These are phyloP conservation scores for Bipolaris cookei DNA, from an alignment of 2,329 filamentous ascomycete genomes.

Conservation along the genomic window DNA sequence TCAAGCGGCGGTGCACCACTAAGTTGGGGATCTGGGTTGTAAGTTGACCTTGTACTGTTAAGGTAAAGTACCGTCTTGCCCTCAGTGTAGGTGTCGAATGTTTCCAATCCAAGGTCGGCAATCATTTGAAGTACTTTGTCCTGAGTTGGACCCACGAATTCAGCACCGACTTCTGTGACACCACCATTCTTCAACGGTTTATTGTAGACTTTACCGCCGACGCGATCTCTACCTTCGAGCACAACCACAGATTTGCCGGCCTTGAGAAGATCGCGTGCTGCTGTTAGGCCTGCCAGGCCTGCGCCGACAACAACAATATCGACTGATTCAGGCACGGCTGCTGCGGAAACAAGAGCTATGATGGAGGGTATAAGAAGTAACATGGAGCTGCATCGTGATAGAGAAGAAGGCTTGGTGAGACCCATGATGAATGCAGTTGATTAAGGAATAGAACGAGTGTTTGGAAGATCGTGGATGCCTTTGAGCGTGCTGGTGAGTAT, in stretches of 20 bases:
- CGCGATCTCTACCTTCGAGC: slow-evolving; percentile 58
- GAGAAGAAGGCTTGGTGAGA: background rate
- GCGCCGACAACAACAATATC: slow-evolving; percentile 54
- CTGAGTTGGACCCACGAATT: slow-evolving; percentile 34
- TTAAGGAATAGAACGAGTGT: background rate
- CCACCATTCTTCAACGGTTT: slow-evolving; percentile 25
- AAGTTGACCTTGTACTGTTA: slow-evolving; percentile 17
- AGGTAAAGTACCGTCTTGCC: slow-evolving; percentile 26
- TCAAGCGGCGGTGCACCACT: slow-evolving; percentile 23
- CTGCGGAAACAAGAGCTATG: background rate
- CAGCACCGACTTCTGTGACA: slow-evolving; percentile 31
- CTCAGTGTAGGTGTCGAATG: slow-evolving; percentile 23
- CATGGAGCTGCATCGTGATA: background rate
- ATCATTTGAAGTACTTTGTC: slow-evolving; percentile 27
- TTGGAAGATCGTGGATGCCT: too few relatives aligned
- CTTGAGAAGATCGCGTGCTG: slow-evolving; percentile 45
- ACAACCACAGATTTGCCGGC: slow-evolving; percentile 53
- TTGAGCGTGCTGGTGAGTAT: too few relatives aligned
- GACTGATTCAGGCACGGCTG: slow-evolving; percentile 15
- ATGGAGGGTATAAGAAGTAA: background rate
- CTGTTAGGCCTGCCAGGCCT: slow-evolving; percentile 44
- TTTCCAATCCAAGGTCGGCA: slow-evolving; percentile 24
- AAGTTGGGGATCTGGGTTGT: slow-evolving; percentile 17
- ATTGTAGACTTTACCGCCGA: slow-evolving; percentile 60
- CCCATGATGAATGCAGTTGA: background rate